These are phyloP conservation scores for Zygotorulaspora sp. DNA, from an alignment of 805 yeast genomes.

Conservation along the genomic window DNA sequence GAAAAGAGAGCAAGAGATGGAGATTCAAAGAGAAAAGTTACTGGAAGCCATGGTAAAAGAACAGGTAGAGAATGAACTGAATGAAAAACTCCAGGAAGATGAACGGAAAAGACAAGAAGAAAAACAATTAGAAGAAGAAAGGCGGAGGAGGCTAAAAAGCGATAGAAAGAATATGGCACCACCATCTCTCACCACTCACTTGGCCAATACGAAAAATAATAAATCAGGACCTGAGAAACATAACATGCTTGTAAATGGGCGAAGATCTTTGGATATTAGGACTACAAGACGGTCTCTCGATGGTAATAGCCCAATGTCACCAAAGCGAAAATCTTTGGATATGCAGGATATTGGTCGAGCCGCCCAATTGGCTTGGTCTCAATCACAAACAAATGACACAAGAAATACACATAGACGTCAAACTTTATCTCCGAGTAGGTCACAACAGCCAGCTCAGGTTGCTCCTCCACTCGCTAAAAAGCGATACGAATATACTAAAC, in stretches of 20 bases:
- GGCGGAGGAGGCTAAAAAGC: constrained; percentile 4
- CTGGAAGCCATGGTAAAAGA: constrained; percentile 26
- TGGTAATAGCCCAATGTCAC: not conserved
- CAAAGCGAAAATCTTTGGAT: constrained; percentile 9
- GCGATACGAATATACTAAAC: constrained; percentile 20
- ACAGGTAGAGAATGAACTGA: constrained; percentile 25
- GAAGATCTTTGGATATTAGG: constrained; percentile 17
- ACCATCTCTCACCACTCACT: constrained; percentile 1
- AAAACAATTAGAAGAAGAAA: constrained; percentile 9
- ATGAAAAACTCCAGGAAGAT: constrained; percentile 18
- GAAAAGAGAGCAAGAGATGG: constrained; percentile 14
- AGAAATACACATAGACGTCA: constrained; percentile 2
- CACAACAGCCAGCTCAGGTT: not conserved
- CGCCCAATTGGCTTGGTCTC: constrained; percentile 25
- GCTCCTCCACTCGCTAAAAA: constrained; percentile 9
- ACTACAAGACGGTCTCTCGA: constrained; percentile 10
- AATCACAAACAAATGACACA: constrained; percentile 4
- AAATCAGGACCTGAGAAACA: constrained; percentile 7
- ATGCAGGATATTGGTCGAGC: constrained; percentile 21
- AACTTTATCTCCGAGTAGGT: constrained; percentile 1
- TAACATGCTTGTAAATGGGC: constrained; percentile 8
- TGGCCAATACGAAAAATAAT: not conserved
- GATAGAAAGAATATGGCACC: constrained; percentile 7
- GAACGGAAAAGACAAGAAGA: constrained; percentile 8
- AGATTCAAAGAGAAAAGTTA: constrained; percentile 20